Percentiles rank a stretch among this genome's conserved stretches.
Conservation (phyloP, 257 asterid species). For the Petrea volubilis region DNA sequence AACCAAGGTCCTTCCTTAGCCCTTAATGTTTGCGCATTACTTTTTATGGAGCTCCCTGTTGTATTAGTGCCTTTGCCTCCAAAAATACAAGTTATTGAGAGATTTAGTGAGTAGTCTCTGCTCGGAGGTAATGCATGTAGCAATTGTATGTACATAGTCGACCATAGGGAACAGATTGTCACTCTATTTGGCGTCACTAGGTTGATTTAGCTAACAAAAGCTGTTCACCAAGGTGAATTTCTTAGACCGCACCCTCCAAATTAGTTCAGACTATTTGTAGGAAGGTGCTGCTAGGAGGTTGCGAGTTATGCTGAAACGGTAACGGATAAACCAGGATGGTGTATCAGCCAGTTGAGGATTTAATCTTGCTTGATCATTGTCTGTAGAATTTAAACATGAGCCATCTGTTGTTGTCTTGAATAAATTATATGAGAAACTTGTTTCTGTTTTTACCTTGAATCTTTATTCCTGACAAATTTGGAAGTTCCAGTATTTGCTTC, state of each 20-base stretch:
- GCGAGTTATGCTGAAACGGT: not conserved
- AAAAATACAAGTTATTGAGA: not conserved
- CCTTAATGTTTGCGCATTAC: not conserved
- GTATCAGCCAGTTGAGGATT: not conserved
- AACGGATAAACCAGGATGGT: not conserved
- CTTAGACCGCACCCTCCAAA: not conserved
- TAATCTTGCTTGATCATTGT: not conserved
- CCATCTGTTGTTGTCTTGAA: not conserved
- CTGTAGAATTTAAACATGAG: not conserved
- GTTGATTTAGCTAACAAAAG: not conserved
- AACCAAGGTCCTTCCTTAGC: not conserved
- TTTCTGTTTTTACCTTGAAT: not conserved
- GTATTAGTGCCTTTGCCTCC: not conserved
- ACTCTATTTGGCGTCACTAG: not conserved
- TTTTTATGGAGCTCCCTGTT: not conserved
- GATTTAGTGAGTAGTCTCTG: constrained; percentile 1
- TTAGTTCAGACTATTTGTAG: not conserved
- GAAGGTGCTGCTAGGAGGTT: not conserved
- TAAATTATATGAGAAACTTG: not conserved
- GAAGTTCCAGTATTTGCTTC: not conserved
- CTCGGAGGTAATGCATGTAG: constrained; percentile 9
- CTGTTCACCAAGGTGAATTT: not conserved
- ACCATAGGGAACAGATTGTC: constrained; percentile 10
- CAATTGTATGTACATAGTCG: not conserved
- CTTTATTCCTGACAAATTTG: not conserved